Base-by-base conservation (phyloP, 441 rosid species). In the Croton setiger region DNA sequence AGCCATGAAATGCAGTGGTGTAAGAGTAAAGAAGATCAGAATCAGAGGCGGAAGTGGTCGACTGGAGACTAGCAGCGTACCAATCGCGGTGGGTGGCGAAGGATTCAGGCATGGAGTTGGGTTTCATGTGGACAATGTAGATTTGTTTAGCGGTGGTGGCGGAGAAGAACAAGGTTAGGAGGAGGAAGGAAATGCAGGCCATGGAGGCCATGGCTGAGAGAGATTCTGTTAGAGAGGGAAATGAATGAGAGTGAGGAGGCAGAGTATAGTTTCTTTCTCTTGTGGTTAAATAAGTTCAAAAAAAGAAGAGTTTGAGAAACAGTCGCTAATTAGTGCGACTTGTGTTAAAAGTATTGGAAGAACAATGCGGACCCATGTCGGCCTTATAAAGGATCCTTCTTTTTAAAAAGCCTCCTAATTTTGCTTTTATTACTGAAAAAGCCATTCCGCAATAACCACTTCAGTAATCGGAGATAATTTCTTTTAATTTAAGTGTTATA, bases 111-210 rank as follows among this genome's bases (percentile, higher is more conserved):
- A 85, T 89, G 52, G 75, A 72, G 18, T 81, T 70, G 68, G 76
- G 84, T 39, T 82, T 86, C 73, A 93, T 89, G 60, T 84, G 91
- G 67, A 91, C 90, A 4, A 93, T 90, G 85, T 88, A 93, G 10
- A 88, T 85, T 37, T 78, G 82, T 37, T 81, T 90, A 20, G 82
- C 79, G 3, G 76, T 12, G 3, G 76, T 12, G 59, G 64, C 71
- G 14, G 75, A 15, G 61, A 57, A 18, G 37, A 70, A 41, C 53
- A 74, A 37, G 47, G 73, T 1, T 60, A 64, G 63, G 41, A 68
- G 75, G 71, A 62, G 72, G 72, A 64, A 10, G 48, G 60, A 49
- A 51, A 64, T 18, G 67, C 5, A 60, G 52, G 79, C 75, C 78
- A 72, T 73, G 73, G 84, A 71, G 52, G 63, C 80, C 81, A 76